A percentile compares a stretch with the other conserved stretches of the same genome.
phyloP scores from a whole-genome alignment of 1,139 yeast species.

The Lodderomyces orthopsilosis region DNA sequence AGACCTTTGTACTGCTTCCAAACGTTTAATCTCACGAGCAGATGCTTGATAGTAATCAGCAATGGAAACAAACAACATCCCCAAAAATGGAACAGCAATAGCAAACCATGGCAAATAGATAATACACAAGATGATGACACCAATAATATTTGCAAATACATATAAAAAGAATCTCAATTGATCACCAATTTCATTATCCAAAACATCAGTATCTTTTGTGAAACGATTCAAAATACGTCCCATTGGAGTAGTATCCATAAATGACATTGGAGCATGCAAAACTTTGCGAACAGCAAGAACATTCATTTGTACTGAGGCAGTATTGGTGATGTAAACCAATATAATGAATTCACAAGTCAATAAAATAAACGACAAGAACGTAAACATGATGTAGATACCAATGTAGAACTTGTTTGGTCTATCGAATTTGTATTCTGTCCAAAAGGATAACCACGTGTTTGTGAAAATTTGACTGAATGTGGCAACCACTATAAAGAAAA shows the following conservation, averaged over 20 bases:
- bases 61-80: slow-evolving; percentile 30
- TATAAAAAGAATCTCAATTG: slow-evolving; percentile 48
- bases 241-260: slow-evolving; percentile 62
- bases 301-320: slow-evolving; percentile 42
- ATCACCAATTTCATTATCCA: slow-evolving; percentile 75
- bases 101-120: slow-evolving; percentile 73
- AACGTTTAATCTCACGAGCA: slow-evolving; percentile 72
- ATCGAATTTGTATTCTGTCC: slow-evolving; percentile 63
- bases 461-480: slow-evolving; percentile 66
- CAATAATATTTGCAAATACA: slow-evolving; percentile 54
- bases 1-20: slow-evolving; percentile 77
- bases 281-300: slow-evolving; percentile 57
- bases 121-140: slow-evolving; percentile 66
- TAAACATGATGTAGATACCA: slow-evolving; percentile 65
- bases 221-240: slow-evolving; percentile 61
- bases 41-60: slow-evolving; percentile 66
- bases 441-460: slow-evolving; percentile 82
- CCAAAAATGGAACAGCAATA: slow-evolving; percentile 43
- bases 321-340: slow-evolving; percentile 50
- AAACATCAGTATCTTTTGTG: slow-evolving; percentile 81
- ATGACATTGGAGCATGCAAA: slow-evolving; percentile 61
- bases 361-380: slow-evolving; percentile 36
- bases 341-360: slow-evolving; percentile 43
- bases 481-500: slow-evolving; percentile 30
- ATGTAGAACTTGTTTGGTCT: slow-evolving; percentile 58